Conservation (phyloP, 805 yeast species). For the Suhomyces faveliae region DNA sequence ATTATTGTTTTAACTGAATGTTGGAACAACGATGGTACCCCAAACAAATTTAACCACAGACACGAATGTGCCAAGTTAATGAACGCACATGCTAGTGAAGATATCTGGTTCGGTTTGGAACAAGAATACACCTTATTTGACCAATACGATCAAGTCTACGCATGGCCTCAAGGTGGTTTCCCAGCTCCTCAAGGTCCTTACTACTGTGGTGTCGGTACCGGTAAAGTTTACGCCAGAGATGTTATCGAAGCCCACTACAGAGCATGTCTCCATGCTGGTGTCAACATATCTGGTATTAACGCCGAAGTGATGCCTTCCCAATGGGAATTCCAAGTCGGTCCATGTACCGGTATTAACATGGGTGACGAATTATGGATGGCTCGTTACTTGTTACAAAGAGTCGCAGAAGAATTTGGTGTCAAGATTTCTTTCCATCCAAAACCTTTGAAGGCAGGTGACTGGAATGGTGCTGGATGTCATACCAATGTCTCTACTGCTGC, state of each 20-base stretch:
- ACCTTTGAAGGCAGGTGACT: constrained; percentile 97
- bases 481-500: constrained; percentile 91
- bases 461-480: constrained; percentile 99
- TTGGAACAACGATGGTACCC: constrained; percentile 98
- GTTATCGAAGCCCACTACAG: constrained; percentile 98
- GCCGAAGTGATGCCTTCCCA: constrained; percentile 99
- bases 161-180: constrained; percentile 99
- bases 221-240: constrained; percentile 97
- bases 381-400: constrained; percentile 87
- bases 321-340: constrained; percentile 99
- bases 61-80: constrained; percentile 93
- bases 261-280: constrained; percentile 93
- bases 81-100: constrained; percentile 82
- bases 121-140: constrained; percentile 98
- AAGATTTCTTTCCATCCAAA: constrained; percentile 99
- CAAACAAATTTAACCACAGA: constrained; percentile 98
- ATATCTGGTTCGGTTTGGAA: constrained; percentile 97
- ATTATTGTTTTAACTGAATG: constrained; percentile 92
- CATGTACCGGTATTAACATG: constrained; percentile 92
- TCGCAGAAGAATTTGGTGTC: constrained; percentile 98
- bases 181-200: constrained; percentile 99
- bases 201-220: constrained; percentile 99
- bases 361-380: constrained; percentile 98
- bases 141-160: constrained; percentile 84
- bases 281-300: constrained; percentile 90